Percentiles rank a stretch among this genome's conserved stretches.
phyloP scores from a whole-genome alignment of 345 rosid genomes.

The Lumnitzera racemosa region DNA sequence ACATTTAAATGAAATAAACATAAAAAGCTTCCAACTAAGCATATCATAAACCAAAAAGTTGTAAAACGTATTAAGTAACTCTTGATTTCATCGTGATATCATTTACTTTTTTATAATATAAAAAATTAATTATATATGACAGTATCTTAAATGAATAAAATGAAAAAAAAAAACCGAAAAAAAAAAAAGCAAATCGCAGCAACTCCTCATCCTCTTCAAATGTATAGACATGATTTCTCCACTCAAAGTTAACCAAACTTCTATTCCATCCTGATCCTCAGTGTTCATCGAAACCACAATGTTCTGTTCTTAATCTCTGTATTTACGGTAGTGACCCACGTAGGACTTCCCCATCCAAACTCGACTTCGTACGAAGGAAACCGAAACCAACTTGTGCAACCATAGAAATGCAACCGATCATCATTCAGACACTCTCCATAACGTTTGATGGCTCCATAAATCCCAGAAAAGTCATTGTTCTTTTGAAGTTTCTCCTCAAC shows the following conservation, averaged over 20 bases:
- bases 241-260: constrained; percentile 35
- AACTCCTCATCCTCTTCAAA: constrained; percentile 33
- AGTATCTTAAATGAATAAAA: too few species aligned
- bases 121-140: too few species aligned
- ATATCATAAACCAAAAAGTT: too few species aligned
- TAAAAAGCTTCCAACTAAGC: too few species aligned
- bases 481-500: constrained; percentile 7
- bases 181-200: constrained; percentile 20
- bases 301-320: constrained; percentile 13
- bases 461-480: not conserved
- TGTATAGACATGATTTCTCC: constrained; percentile 28
- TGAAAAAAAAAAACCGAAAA: too few species aligned
- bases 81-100: too few species aligned
- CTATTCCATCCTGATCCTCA: constrained; percentile 30
- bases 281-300: constrained; percentile 20
- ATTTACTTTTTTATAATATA: too few species aligned
- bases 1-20: too few species aligned
- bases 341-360: constrained; percentile 39
- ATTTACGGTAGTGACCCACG: constrained; percentile 18
- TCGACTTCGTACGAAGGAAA: constrained; percentile 18
- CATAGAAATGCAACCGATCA: too few species aligned
- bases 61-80: too few species aligned
- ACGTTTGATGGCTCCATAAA: constrained; percentile 4
- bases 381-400: constrained; percentile 12
- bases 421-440: not conserved